phyloP scores from a whole-genome alignment of 2,329 filamentous ascomycete species.

The Ploettnerulaceae sp. region DNA sequence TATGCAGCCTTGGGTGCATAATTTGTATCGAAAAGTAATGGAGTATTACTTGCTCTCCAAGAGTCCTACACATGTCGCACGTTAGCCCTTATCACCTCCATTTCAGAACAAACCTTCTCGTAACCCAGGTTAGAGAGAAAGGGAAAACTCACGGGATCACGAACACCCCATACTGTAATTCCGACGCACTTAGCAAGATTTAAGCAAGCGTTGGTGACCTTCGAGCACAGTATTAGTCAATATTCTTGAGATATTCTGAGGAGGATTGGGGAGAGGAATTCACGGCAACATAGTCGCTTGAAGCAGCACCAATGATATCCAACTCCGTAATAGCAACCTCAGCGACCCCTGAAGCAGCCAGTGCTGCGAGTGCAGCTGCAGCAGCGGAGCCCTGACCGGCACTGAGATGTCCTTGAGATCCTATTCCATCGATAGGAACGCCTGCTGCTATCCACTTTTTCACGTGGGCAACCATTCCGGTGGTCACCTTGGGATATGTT shows the following conservation, averaged over 20 bases:
- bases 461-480: slow-evolving; percentile 52
- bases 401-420: slow-evolving; percentile 32
- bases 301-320: slow-evolving; percentile 55
- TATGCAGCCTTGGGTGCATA: slow-evolving; percentile 50
- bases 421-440: slow-evolving; percentile 61
- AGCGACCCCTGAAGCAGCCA: slow-evolving; percentile 50
- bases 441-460: slow-evolving; percentile 58
- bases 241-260: neutral
- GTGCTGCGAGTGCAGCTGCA: slow-evolving; percentile 39
- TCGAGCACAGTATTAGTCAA: neutral
- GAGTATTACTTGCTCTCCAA: slow-evolving; percentile 46
- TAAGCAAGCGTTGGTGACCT: slow-evolving; percentile 31
- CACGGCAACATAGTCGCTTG: slow-evolving; percentile 29
- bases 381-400: slow-evolving; percentile 14
- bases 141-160: slow-evolving; percentile 38
- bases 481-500: slow-evolving; percentile 50
- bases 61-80: slow-evolving; percentile 36
- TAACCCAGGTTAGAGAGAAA: neutral
- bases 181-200: slow-evolving; percentile 33
- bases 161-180: slow-evolving; percentile 34
- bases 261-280: neutral
- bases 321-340: slow-evolving; percentile 59
- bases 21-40: slow-evolving; percentile 49
- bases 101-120: neutral
- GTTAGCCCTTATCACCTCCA: neutral